Conservation (phyloP, 352 stramenopile genomes). For the Aphanomyces invadans region DNA sequence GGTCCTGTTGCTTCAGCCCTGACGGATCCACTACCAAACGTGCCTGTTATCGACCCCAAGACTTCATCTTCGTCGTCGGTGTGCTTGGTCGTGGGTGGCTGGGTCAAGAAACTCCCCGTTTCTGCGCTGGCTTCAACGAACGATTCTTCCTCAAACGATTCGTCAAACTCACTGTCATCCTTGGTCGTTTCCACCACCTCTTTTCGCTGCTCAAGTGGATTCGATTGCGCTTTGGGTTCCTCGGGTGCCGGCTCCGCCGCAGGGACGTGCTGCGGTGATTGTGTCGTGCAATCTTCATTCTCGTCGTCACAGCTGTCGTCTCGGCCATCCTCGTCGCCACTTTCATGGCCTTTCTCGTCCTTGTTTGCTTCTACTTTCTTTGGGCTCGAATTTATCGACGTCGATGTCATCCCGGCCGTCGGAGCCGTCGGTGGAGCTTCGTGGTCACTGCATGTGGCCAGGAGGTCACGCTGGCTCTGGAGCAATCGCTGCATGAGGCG, state of each 20-base stretch:
- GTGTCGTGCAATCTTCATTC: conserved; percentile 1
- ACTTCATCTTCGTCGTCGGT: not conserved
- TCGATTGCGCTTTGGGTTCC: not conserved
- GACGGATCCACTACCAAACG: not conserved
- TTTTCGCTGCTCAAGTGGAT: conserved; percentile 24
- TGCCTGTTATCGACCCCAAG: not conserved
- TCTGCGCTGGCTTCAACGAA: conserved; percentile 70
- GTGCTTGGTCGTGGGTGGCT: not conserved
- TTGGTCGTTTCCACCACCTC: conserved; percentile 43
- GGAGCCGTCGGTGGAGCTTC: not conserved
- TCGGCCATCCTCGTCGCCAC: not conserved
- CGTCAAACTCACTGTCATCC: conserved; percentile 35
- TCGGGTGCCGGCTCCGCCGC: not conserved
- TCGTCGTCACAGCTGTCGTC: not conserved
- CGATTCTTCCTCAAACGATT: conserved; percentile 43
- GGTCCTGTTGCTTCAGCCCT: not conserved
- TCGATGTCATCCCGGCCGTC: too few species aligned
- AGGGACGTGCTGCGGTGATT: too few species aligned
- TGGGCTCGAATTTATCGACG: not conserved
- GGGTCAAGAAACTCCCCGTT: not conserved
- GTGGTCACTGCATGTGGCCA: not conserved
- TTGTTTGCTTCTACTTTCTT: not conserved
- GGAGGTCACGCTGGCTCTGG: conserved; percentile 26
- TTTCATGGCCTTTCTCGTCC: not conserved
- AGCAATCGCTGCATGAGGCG: conserved; percentile 58